Conservation (phyloP, 1,284 basidiomycete genomes). For the Ceratobasidium sp. region DNA sequence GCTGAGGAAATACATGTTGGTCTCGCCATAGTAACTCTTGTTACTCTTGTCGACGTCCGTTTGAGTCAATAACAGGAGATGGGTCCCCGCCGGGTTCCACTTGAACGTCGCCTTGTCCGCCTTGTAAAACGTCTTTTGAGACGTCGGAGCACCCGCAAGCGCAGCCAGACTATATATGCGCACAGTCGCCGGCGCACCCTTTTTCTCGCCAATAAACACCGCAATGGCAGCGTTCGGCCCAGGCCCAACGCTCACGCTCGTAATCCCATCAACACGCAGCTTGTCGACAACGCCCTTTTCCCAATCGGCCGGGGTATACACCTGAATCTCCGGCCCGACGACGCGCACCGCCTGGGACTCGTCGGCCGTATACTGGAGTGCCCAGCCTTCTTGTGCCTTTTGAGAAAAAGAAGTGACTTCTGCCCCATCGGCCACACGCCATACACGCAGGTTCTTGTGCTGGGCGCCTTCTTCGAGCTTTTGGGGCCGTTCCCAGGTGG, state of each 20-base stretch:
- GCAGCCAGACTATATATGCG: slow-evolving; percentile 81
- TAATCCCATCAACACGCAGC: slow-evolving; percentile 81
- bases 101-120: slow-evolving; percentile 94
- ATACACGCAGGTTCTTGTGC: slow-evolving; percentile 89
- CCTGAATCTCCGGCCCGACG: slow-evolving; percentile 84
- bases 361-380: slow-evolving; percentile 89
- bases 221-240: slow-evolving; percentile 86
- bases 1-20: slow-evolving; percentile 90
- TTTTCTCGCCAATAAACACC: slow-evolving; percentile 93
- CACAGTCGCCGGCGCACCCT: slow-evolving; percentile 93
- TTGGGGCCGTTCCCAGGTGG: slow-evolving; percentile 91
- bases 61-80: slow-evolving; percentile 88
- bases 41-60: slow-evolving; percentile 97
- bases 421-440: slow-evolving; percentile 80
- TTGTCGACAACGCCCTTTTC: slow-evolving; percentile 80
- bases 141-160: slow-evolving; percentile 66
- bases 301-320: slow-evolving; percentile 84
- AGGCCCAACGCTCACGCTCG: slow-evolving; percentile 77
- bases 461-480: slow-evolving; percentile 72
- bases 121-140: slow-evolving; percentile 94
- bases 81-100: slow-evolving; percentile 92
- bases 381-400: slow-evolving; percentile 85
- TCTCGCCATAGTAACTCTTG: slow-evolving; percentile 98
- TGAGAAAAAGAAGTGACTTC: slow-evolving; percentile 83
- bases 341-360: slow-evolving; percentile 89